Conservation (phyloP, 208 protist species). For the Acanthamoeba rhysodes region DNA sequence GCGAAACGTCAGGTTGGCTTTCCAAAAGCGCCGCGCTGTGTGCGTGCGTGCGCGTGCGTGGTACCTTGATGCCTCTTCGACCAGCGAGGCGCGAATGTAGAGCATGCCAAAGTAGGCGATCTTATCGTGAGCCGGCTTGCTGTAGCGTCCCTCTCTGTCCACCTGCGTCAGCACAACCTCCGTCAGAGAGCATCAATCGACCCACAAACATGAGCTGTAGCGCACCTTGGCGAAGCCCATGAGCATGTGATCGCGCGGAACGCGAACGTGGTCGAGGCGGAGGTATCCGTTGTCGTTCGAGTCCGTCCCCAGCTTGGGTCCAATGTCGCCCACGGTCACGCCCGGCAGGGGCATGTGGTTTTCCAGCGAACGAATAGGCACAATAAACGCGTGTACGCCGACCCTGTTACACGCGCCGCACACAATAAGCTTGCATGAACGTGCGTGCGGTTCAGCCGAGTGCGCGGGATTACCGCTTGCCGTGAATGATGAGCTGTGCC, state of each 20-base stretch:
- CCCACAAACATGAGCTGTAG: not conserved
- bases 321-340: constrained; percentile 85
- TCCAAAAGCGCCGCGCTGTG: too few species aligned
- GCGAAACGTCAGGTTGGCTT: not conserved
- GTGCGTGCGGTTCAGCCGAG: not conserved
- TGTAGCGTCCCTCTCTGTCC: constrained; percentile 78
- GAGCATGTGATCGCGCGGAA: constrained; percentile 83
- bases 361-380: constrained; percentile 83
- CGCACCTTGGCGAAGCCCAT: constrained; percentile 78
- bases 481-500: constrained; percentile 85
- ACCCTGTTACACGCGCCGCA: constrained; percentile 40
- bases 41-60: not conserved
- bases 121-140: constrained; percentile 63
- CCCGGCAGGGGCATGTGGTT: constrained; percentile 77
- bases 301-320: constrained; percentile 85
- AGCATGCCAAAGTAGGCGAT: constrained; percentile 79
- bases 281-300: constrained; percentile 88
- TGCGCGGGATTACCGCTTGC: not conserved
- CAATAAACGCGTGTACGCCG: constrained; percentile 87
- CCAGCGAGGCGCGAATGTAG: constrained; percentile 69
- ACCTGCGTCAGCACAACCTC: constrained; percentile 23
- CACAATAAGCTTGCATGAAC: not conserved
- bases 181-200: not conserved
- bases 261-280: constrained; percentile 81
- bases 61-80: constrained; percentile 6